Evolutionary conservation across 2,329 filamentous ascomycete species (phyloP).

Genomic region (Alternaria tenuissima): DNA sequence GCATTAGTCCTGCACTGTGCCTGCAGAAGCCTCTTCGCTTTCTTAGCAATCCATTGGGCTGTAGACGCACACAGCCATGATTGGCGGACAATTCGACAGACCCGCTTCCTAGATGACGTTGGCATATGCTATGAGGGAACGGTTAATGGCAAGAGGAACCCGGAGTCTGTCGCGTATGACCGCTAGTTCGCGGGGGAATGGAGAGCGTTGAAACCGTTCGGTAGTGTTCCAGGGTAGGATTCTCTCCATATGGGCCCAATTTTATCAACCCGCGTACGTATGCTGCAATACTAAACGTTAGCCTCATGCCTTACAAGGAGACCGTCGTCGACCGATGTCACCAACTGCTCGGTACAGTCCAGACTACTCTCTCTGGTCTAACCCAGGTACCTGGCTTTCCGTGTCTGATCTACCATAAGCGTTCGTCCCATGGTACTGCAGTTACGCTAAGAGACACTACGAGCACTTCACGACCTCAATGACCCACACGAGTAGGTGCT

Average conservation of each 20-base stretch:
- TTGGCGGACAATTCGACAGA: neutral
- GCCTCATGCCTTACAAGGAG: neutral
- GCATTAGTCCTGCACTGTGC: conserved; percentile 7
- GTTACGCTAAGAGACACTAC: conserved; percentile 1
- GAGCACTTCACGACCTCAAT: neutral
- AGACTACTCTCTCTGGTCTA: neutral
- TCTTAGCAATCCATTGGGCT: neutral
- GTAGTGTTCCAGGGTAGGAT: neutral
- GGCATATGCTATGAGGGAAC: neutral
- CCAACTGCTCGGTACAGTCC: conserved; percentile 5
- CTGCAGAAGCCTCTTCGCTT: conserved; percentile 6
- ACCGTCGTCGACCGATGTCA: neutral
- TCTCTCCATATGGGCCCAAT: neutral
- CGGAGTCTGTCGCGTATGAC: neutral
- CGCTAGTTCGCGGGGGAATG: neutral
- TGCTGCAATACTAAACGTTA: neutral
- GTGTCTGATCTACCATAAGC: conserved; percentile 1
- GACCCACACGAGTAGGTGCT: neutral
- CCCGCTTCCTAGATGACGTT: neutral
- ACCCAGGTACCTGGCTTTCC: conserved; percentile 13
- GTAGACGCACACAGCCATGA: neutral
- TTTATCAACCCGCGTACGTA: neutral
- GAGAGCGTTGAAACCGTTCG: neutral
- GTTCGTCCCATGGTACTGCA: neutral
- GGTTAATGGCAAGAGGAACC: conserved; percentile 1